Evolutionary conservation across 345 rosid species (phyloP).

Genomic region (Angophora floribunda): DNA sequence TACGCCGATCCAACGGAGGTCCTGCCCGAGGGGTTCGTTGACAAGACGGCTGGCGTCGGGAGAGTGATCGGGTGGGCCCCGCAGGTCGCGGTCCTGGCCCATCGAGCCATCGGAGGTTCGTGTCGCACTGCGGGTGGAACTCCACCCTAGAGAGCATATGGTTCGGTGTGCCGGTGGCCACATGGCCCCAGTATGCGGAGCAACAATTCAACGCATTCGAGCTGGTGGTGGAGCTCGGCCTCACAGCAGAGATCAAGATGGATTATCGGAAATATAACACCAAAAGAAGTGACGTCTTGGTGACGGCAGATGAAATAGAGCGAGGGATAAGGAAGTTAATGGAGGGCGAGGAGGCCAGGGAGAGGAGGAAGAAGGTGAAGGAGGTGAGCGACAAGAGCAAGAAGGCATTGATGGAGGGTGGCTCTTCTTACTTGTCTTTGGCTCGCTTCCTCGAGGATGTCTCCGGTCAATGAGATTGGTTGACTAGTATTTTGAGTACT

Average conservation of each 20-base stretch:
- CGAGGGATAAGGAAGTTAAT: neutral
- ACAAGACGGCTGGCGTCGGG: neutral
- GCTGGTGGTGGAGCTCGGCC: neutral
- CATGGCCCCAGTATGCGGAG: neutral
- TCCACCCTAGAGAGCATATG: neutral
- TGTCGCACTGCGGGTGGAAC: neutral
- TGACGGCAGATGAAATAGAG: neutral
- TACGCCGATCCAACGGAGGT: constrained; percentile 6
- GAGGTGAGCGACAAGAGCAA: neutral
- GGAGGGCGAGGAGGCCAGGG: neutral
- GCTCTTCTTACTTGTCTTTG: neutral
- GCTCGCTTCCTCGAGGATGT: neutral
- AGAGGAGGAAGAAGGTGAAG: neutral
- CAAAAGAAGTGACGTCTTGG: neutral
- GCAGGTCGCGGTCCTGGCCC: neutral
- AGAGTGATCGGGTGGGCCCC: neutral
- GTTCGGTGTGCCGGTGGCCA: neutral
- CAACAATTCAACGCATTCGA: neutral
- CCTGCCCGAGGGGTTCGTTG: neutral
- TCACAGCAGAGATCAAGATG: neutral
- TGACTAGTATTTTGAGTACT: neutral
- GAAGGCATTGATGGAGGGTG: neutral
- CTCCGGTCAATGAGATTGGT: neutral
- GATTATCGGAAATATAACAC: neutral
- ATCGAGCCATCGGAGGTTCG: neutral